These are phyloP conservation scores for Cephalotrichum gorgonifer DNA, from an alignment of 2,329 filamentous ascomycete species.

Conservation along the genomic window DNA sequence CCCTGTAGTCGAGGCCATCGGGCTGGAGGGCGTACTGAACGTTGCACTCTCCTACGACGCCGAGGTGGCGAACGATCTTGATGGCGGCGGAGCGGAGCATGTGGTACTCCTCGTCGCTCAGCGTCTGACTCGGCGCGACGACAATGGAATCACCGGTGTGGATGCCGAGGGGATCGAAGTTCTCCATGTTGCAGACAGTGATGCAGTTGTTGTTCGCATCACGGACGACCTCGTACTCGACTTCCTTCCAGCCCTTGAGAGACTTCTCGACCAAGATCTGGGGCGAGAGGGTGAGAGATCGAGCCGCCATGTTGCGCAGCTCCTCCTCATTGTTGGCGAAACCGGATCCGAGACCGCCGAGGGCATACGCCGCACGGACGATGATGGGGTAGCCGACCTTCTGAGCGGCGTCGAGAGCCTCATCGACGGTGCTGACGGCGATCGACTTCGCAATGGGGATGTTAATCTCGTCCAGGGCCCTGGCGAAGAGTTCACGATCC, in stretches of 20 bases:
- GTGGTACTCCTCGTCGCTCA: constrained; percentile 98
- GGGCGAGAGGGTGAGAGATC: constrained; percentile 84
- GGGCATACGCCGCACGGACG: constrained; percentile 89
- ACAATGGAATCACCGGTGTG: constrained; percentile 99
- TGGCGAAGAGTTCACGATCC: constrained; percentile 91
- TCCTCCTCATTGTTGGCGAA: constrained; percentile 94
- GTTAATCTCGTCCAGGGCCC: constrained; percentile 92
- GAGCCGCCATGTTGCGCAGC: constrained; percentile 83
- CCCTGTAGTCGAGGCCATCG: constrained; percentile 92
- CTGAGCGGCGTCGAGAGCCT: constrained; percentile 79
- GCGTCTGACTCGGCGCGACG: constrained; percentile 89
- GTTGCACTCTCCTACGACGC: constrained; percentile 97
- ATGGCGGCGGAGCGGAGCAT: constrained; percentile 97
- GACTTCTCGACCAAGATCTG: constrained; percentile 98
- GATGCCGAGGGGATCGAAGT: constrained; percentile 94
- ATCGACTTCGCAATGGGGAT: constrained; percentile 97
- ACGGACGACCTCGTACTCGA: constrained; percentile 96
- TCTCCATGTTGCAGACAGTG: constrained; percentile 75
- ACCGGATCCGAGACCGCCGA: constrained; percentile 91
- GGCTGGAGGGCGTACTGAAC: constrained; percentile 96
- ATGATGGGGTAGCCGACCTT: constrained; percentile 94
- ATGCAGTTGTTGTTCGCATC: constrained; percentile 98
- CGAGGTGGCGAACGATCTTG: constrained; percentile 95
- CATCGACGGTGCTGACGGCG: constrained; percentile 82
- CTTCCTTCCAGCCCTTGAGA: constrained; percentile 98